Percentiles rank a stretch among this genome's conserved stretches.
These are phyloP conservation scores for Pythium aristosporum DNA, from an alignment of 352 stramenopile genomes.

Conservation along the genomic window DNA sequence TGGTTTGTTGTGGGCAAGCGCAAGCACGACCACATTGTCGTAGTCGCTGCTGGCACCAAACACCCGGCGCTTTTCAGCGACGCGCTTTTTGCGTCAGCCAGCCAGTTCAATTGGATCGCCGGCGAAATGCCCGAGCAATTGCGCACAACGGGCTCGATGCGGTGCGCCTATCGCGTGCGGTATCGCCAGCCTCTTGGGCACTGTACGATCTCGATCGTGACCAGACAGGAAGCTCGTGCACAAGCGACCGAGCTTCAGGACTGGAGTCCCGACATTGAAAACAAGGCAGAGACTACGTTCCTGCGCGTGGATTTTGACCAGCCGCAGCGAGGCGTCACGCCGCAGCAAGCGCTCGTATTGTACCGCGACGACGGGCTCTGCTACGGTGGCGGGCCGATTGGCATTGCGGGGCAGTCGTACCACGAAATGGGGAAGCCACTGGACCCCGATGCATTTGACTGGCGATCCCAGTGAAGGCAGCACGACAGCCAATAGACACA, in stretches of 20 bases:
- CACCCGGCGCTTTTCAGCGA: slow-evolving; percentile 91
- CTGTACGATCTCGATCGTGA: slow-evolving; percentile 66
- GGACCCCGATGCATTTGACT: slow-evolving; percentile 48
- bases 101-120: slow-evolving; percentile 91
- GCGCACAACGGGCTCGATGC: slow-evolving; percentile 37
- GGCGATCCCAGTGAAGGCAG: slow-evolving; percentile 31
- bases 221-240: slow-evolving; percentile 30
- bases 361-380: slow-evolving; percentile 80
- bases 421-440: slow-evolving; percentile 58
- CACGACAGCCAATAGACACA: background rate
- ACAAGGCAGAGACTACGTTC: slow-evolving; percentile 26
- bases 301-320: slow-evolving; percentile 79
- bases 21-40: slow-evolving; percentile 70
- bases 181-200: slow-evolving; percentile 75
- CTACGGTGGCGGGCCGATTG: slow-evolving; percentile 76
- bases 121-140: slow-evolving; percentile 46
- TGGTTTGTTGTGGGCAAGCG: slow-evolving; percentile 89
- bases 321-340: slow-evolving; percentile 80
- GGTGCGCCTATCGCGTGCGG: slow-evolving; percentile 76
- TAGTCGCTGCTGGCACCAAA: slow-evolving; percentile 88
- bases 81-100: slow-evolving; percentile 68
- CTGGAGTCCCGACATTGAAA: slow-evolving; percentile 32
- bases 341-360: slow-evolving; percentile 84
- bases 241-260: slow-evolving; percentile 52
- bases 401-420: slow-evolving; percentile 62